Percentiles rank a stretch among this genome's conserved stretches.
Conservation (phyloP, 176 grass and related monocot genomes). For the Raddia distichophylla region DNA sequence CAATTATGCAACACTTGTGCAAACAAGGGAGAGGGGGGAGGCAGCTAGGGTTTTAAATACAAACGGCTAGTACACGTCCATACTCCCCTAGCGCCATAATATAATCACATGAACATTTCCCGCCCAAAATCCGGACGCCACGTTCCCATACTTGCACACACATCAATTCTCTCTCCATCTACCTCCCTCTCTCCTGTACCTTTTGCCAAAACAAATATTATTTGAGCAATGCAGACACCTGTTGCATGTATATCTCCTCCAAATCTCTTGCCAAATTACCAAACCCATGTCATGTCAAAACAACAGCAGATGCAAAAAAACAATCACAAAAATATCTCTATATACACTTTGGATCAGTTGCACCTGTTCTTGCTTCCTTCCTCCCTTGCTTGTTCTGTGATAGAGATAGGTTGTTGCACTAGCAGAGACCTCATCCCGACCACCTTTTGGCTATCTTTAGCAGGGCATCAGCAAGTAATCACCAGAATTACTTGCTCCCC, state of each 20-base stretch:
- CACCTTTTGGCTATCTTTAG: slow-evolving; percentile 34
- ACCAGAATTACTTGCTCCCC: slow-evolving; percentile 8
- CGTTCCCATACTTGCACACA: slow-evolving; percentile 32
- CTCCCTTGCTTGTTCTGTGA: background rate
- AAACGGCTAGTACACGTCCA: slow-evolving; percentile 47
- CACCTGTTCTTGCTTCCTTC: slow-evolving; percentile 45
- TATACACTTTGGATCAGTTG: slow-evolving; percentile 23
- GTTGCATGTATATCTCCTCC: background rate
- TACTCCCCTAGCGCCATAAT: slow-evolving; percentile 41
- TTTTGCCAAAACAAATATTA: slow-evolving; percentile 34
- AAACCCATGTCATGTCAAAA: background rate
- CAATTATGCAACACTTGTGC: background rate
- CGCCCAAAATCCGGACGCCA: slow-evolving; percentile 55
- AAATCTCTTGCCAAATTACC: background rate
- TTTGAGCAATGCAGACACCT: slow-evolving; percentile 41
- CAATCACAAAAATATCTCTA: background rate
- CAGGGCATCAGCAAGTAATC: background rate
- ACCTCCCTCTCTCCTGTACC: background rate
- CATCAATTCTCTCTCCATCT: slow-evolving; percentile 21
- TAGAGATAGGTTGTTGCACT: slow-evolving; percentile 41
- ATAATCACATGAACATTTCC: slow-evolving; percentile 50
- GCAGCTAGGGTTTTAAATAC: slow-evolving; percentile 41
- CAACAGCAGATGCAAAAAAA: background rate
- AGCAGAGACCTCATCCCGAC: slow-evolving; percentile 12
- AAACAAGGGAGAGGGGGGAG: background rate